A percentile compares a stretch with the other conserved stretches of the same genome.
These are phyloP conservation scores for Golubevia pallescens DNA, from an alignment of 1,284 basidiomycete species.

Conservation along the genomic window DNA sequence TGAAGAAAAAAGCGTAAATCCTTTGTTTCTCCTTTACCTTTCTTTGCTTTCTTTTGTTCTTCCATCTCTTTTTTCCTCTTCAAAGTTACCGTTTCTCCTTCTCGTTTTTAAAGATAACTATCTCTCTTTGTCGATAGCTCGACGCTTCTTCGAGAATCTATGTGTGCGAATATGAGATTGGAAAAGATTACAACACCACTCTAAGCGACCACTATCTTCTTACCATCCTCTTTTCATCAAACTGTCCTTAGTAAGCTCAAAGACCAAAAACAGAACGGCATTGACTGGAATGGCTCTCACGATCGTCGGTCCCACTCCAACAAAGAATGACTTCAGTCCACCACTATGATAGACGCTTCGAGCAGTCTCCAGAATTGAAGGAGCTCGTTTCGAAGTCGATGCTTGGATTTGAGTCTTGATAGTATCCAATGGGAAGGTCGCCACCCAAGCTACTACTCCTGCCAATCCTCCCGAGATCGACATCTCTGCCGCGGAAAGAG, in stretches of 20 bases:
- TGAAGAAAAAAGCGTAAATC: no score
- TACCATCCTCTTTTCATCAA: constrained; percentile 14
- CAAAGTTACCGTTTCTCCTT: no score
- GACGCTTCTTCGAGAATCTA: no score
- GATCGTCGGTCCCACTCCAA: constrained; percentile 42
- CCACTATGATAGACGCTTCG: constrained; percentile 15
- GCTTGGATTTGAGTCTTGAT: constrained; percentile 57
- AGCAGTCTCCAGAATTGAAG: background rate
- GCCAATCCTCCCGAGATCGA: constrained; percentile 44
- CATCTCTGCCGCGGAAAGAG: constrained; percentile 28
- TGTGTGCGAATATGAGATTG: no score
- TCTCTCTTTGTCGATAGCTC: no score
- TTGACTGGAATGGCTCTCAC: constrained; percentile 46
- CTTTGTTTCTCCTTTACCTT: no score
- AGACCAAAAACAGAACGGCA: constrained; percentile 41
- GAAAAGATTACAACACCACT: no score
- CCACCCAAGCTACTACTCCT: constrained; percentile 46
- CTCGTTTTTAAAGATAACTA: no score
- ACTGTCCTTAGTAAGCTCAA: constrained; percentile 23
- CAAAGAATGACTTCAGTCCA: constrained; percentile 38
- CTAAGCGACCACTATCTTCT: background rate
- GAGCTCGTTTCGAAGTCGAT: background rate
- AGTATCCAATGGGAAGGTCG: constrained; percentile 51
- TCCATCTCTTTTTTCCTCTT: no score
- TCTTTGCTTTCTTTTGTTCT: no score